These are phyloP conservation scores for Eragrostis tef DNA, from an alignment of 202 grass and related monocot genomes.

Conservation along the genomic window DNA sequence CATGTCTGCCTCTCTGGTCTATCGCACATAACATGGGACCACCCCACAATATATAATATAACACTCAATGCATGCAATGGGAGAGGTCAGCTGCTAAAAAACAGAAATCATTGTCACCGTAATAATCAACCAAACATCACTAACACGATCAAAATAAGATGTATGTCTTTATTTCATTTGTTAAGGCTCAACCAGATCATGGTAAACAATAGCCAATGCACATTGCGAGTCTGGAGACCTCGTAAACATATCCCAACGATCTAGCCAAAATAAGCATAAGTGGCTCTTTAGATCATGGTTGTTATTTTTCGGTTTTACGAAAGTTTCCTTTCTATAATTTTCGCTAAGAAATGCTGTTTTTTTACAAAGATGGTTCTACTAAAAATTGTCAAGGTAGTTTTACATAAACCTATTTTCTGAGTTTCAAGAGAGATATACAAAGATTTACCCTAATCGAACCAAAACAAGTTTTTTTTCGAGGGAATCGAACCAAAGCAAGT, in stretches of 20 bases:
- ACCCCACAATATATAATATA: background rate
- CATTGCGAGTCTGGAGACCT: background rate
- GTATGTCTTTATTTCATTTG: background rate
- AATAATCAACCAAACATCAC: slow-evolving; percentile 27
- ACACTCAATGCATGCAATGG: slow-evolving; percentile 22
- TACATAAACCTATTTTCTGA: background rate
- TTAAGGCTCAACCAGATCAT: background rate
- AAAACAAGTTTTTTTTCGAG: background rate
- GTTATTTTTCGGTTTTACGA: background rate
- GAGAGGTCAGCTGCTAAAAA: slow-evolving; percentile 17
- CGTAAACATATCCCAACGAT: background rate
- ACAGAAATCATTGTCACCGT: background rate
- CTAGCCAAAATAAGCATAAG: background rate
- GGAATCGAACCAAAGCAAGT: background rate
- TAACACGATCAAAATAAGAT: slow-evolving; percentile 3
- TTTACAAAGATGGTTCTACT: background rate
- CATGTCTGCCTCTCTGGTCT: slow-evolving; percentile 4
- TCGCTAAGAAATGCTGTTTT: background rate
- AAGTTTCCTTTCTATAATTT: background rate
- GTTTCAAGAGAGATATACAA: background rate
- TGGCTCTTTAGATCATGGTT: background rate
- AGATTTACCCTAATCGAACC: background rate
- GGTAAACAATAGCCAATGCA: background rate
- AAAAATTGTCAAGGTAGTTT: background rate
- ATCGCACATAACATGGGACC: slow-evolving; percentile 4